These are phyloP conservation scores for Phytophthora macrochlamydospora DNA, from an alignment of 352 stramenopile species.

Conservation along the genomic window DNA sequence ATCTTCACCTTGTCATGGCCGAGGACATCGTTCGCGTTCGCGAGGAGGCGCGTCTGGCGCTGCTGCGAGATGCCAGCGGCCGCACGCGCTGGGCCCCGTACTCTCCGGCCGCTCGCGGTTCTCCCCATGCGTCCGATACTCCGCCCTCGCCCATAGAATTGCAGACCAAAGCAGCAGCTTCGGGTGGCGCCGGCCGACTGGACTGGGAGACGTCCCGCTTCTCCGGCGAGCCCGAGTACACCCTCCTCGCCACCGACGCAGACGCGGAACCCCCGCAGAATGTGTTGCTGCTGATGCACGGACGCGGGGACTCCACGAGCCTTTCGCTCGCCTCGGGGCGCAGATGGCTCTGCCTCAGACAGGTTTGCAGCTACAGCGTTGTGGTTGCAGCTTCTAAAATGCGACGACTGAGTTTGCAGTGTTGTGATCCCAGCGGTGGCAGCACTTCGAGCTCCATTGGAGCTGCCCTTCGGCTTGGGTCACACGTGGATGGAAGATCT, in stretches of 20 bases:
- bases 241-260: slow-evolving; percentile 23
- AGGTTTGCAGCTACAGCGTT: slow-evolving; percentile 27
- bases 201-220: slow-evolving; percentile 32
- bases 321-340: slow-evolving; percentile 52
- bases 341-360: slow-evolving; percentile 72
- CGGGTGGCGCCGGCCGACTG: slow-evolving; percentile 16
- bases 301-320: slow-evolving; percentile 59
- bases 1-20: neutral
- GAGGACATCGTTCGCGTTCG: slow-evolving; percentile 32
- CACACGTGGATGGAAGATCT: slow-evolving; percentile 64
- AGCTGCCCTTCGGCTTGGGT: slow-evolving; percentile 63
- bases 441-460: slow-evolving; percentile 53
- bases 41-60: slow-evolving; percentile 28
- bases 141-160: slow-evolving; percentile 18
- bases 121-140: neutral
- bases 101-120: slow-evolving; percentile 4
- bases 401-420: neutral
- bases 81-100: slow-evolving; percentile 26
- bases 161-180: slow-evolving; percentile 6
- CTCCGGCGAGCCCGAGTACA: slow-evolving; percentile 27
- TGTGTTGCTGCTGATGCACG: slow-evolving; percentile 66
- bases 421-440: slow-evolving; percentile 37
- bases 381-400: neutral
- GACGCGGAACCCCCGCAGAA: slow-evolving; percentile 47
- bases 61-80: slow-evolving; percentile 24